Percentiles rank a stretch among this genome's conserved stretches.
phyloP scores from a whole-genome alignment of 108 stramenopile species.

The Mayamaea pseudoterrestris region DNA sequence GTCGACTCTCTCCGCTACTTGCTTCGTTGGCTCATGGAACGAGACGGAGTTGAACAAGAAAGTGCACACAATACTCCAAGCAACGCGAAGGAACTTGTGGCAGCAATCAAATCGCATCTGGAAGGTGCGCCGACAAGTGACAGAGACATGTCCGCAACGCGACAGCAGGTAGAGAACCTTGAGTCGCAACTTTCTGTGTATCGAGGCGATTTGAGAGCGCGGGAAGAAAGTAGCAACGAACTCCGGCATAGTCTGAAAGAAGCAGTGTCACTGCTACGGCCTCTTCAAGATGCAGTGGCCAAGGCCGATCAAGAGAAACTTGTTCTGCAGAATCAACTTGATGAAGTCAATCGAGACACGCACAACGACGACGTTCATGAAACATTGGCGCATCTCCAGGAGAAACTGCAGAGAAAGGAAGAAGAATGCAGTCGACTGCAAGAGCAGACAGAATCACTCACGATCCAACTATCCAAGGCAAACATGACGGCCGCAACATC shows the following conservation, averaged over 20 bases:
- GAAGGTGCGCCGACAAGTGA: background rate
- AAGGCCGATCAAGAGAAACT: constrained; percentile 21
- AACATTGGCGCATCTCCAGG: constrained; percentile 9
- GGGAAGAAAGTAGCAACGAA: constrained; percentile 29
- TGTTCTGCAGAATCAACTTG: constrained; percentile 6
- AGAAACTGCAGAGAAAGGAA: constrained; percentile 12
- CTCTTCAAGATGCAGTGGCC: constrained; percentile 46
- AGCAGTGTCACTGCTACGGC: constrained; percentile 39
- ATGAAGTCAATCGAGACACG: constrained; percentile 6
- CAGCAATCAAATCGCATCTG: constrained; percentile 16
- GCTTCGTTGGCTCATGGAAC: constrained; percentile 29
- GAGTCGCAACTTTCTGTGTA: constrained; percentile 15
- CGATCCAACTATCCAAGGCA: constrained; percentile 17
- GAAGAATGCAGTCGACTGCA: constrained; percentile 6
- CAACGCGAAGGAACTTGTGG: constrained; percentile 10
- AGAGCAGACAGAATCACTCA: constrained; percentile 2
- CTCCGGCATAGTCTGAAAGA: constrained; percentile 33
- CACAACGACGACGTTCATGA: background rate
- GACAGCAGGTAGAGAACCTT: constrained; percentile 5
- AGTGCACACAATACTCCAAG: background rate
- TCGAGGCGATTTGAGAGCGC: constrained; percentile 23
- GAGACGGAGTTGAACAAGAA: constrained; percentile 1
- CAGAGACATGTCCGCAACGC: background rate
- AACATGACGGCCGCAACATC: constrained; percentile 9
- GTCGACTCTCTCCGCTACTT: constrained; percentile 29